These are phyloP conservation scores for Hansenula sp. DNA, from an alignment of 1,139 yeast species.

Conservation along the genomic window DNA sequence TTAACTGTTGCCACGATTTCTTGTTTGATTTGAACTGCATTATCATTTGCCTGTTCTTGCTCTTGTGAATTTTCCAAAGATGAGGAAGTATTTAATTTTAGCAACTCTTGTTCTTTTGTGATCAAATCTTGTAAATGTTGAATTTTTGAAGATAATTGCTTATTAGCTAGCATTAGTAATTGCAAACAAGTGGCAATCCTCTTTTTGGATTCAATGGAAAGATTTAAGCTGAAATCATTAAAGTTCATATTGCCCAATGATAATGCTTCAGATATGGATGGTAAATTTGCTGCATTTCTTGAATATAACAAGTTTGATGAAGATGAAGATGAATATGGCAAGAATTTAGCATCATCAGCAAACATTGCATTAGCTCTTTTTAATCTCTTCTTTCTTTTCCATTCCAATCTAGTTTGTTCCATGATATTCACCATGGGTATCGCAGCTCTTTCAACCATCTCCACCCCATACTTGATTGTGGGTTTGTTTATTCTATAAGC, in stretches of 20 bases:
- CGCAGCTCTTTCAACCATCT: conserved; percentile 60
- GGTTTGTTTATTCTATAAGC: conserved; percentile 59
- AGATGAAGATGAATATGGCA: conserved; percentile 4
- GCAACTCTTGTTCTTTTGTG: conserved; percentile 36
- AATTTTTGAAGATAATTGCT: conserved; percentile 64
- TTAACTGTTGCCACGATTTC: conserved; percentile 88
- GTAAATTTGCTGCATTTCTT: conserved; percentile 17
- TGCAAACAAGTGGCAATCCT: conserved; percentile 72
- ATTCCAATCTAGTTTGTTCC: conserved; percentile 35
- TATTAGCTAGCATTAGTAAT: conserved; percentile 71
- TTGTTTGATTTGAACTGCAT: conserved; percentile 51
- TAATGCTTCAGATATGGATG: conserved; percentile 23
- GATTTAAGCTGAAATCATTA: conserved; percentile 37
- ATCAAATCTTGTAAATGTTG: conserved; percentile 50
- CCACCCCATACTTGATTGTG: conserved; percentile 62
- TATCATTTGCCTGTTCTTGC: conserved; percentile 23
- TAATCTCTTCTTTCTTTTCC: conserved; percentile 26
- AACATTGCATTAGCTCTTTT: conserved; percentile 23
- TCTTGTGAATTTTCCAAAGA: conserved; percentile 15
- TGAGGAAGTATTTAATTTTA: conserved; percentile 20
- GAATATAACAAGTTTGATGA: conserved; percentile 2
- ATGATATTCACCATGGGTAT: conserved; percentile 51
- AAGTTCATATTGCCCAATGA: conserved; percentile 34
- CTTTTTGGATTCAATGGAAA: conserved; percentile 64
- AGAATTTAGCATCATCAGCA: conserved; percentile 19